Percentiles rank a stretch among this genome's conserved stretches.
Conservation (phyloP, 768 basidiomycete genomes). For the Russula lepida region DNA sequence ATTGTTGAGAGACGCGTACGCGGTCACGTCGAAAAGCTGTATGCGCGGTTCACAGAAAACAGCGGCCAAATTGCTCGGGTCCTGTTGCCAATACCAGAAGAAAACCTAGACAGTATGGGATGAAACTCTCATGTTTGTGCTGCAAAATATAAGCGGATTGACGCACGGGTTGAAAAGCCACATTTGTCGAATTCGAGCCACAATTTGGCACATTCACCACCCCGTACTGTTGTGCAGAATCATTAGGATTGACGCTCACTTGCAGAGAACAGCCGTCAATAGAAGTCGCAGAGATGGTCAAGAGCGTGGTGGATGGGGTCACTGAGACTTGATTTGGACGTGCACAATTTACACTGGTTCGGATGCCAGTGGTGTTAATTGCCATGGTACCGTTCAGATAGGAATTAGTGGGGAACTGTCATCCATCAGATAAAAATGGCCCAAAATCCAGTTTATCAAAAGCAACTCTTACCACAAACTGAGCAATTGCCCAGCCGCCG, state of each 20-base stretch:
- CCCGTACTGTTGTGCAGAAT: slow-evolving; percentile 41
- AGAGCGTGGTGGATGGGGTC: slow-evolving; percentile 28
- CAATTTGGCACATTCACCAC: slow-evolving; percentile 33
- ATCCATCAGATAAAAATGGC: not conserved
- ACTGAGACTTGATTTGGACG: slow-evolving; percentile 27
- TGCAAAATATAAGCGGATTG: not conserved
- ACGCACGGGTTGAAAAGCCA: slow-evolving; percentile 35
- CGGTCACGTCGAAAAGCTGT: slow-evolving; percentile 35
- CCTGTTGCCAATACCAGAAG: slow-evolving; percentile 53
- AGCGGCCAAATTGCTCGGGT: slow-evolving; percentile 27
- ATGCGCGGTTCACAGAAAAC: slow-evolving; percentile 55
- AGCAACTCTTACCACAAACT: slow-evolving; percentile 37
- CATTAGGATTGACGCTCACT: slow-evolving; percentile 32
- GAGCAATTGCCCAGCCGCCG: slow-evolving; percentile 44
- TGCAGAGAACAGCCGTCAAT: slow-evolving; percentile 37
- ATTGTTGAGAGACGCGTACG: slow-evolving; percentile 38
- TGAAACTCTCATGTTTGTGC: not conserved
- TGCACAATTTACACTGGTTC: slow-evolving; percentile 41
- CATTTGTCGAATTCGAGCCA: slow-evolving; percentile 27
- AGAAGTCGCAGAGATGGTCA: slow-evolving; percentile 39
- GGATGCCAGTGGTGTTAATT: slow-evolving; percentile 44
- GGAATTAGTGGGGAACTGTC: slow-evolving; percentile 35
- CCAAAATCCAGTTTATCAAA: not conserved
- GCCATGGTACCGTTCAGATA: slow-evolving; percentile 46
- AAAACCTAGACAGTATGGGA: slow-evolving; percentile 33